phyloP scores from a whole-genome alignment of 768 basidiomycete genomes.

The Serendipita sp. region DNA sequence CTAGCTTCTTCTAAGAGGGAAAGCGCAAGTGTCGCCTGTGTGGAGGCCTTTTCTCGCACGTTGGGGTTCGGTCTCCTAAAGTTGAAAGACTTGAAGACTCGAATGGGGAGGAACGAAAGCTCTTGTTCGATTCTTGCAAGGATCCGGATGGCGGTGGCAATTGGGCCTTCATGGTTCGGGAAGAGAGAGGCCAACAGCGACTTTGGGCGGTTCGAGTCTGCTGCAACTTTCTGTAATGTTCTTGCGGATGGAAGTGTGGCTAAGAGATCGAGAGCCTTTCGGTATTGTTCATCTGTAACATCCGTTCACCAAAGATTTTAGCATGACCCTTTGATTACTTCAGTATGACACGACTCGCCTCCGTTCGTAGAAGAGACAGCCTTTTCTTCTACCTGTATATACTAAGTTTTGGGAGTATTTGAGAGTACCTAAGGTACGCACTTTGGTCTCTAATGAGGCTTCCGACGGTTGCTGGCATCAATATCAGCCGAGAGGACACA shows the following conservation, averaged over 20 bases:
- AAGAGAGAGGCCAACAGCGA: slow-evolving; percentile 12
- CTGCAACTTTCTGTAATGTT: neutral
- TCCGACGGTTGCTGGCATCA: too few relatives aligned
- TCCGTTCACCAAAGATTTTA: neutral
- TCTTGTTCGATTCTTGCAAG: slow-evolving; percentile 48
- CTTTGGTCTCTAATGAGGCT: neutral
- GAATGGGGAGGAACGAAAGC: slow-evolving; percentile 31
- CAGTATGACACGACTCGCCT: neutral
- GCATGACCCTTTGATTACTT: neutral
- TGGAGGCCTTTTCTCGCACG: slow-evolving; percentile 38
- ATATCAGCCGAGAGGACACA: slow-evolving; percentile 15
- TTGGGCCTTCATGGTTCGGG: slow-evolving; percentile 24
- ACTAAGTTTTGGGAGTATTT: neutral
- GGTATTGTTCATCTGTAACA: slow-evolving; percentile 4
- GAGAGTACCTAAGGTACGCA: neutral
- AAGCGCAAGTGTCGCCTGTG: slow-evolving; percentile 66
- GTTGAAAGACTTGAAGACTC: neutral
- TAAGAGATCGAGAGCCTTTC: neutral
- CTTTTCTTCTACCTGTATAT: neutral
- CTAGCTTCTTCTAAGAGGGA: slow-evolving; percentile 69
- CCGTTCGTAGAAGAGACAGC: neutral
- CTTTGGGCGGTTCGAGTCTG: neutral
- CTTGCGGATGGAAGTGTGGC: neutral
- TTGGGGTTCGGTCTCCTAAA: slow-evolving; percentile 8
- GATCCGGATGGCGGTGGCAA: slow-evolving; percentile 57